These are phyloP conservation scores for Salvia hispanica DNA, from an alignment of 257 asterid genomes.

Conservation along the genomic window DNA sequence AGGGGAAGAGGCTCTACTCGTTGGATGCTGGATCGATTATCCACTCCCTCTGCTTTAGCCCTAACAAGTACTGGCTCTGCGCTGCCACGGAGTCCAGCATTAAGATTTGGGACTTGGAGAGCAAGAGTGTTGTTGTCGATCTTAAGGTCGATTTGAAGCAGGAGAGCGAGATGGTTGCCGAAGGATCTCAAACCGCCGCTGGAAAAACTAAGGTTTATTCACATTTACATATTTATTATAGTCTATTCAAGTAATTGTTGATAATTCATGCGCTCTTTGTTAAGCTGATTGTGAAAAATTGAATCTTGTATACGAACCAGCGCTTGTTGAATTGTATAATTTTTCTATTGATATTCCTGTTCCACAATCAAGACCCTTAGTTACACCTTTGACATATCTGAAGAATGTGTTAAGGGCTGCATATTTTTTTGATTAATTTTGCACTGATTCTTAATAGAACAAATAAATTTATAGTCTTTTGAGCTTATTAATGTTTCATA, in stretches of 20 bases:
- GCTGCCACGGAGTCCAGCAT: constrained; percentile 88
- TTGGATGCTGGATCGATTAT: constrained; percentile 79
- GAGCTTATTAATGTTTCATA: too few relatives aligned
- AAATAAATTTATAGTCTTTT: too few relatives aligned
- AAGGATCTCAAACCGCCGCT: constrained; percentile 46
- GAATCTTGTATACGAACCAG: neutral
- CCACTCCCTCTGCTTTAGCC: constrained; percentile 85
- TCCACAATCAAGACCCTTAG: too few relatives aligned
- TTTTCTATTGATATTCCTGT: too few relatives aligned
- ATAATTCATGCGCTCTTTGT: neutral
- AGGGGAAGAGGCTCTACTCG: constrained; percentile 76
- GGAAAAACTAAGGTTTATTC: constrained; percentile 58
- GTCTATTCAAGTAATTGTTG: neutral
- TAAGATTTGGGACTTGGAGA: constrained; percentile 97
- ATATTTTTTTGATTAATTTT: too few relatives aligned
- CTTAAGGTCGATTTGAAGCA: constrained; percentile 69
- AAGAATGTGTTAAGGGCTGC: too few relatives aligned
- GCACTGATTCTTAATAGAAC: too few relatives aligned
- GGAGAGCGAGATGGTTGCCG: constrained; percentile 62
- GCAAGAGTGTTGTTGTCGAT: constrained; percentile 86
- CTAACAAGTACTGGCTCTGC: constrained; percentile 92
- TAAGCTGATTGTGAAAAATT: neutral
- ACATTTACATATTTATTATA: too few relatives aligned
- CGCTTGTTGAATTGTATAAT: neutral
- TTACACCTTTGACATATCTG: too few relatives aligned